Evolutionary conservation across 2,329 filamentous ascomycete species (phyloP).

Genomic region (Cladophialophora bantiana): DNA sequence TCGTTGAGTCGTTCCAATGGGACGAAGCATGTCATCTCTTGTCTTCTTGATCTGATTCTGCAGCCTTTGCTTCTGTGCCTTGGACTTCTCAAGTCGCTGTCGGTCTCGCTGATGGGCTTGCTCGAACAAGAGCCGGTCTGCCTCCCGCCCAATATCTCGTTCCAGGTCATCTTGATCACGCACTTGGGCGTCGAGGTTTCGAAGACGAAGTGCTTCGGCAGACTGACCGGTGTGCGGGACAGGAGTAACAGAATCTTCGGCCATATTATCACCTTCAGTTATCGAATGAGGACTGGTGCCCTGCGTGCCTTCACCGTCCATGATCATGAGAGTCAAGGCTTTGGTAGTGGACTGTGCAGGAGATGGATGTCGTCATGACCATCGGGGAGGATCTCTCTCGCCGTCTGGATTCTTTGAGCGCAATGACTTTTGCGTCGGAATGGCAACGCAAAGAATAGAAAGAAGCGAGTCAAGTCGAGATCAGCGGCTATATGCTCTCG

Average conservation of each 20-base stretch:
- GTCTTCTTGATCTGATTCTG: slow-evolving; percentile 69
- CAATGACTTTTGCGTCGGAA: not conserved
- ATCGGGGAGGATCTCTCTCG: not conserved
- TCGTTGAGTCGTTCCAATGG: slow-evolving; percentile 59
- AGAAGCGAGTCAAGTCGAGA: not conserved
- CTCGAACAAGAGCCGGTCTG: slow-evolving; percentile 65
- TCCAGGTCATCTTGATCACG: slow-evolving; percentile 90
- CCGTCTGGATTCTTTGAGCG: not conserved
- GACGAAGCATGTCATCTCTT: slow-evolving; percentile 63
- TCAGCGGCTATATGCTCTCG: not conserved
- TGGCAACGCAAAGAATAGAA: not conserved
- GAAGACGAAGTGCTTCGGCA: slow-evolving; percentile 67
- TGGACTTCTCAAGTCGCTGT: slow-evolving; percentile 67
- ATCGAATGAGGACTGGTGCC: not conserved
- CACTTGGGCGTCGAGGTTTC: slow-evolving; percentile 70
- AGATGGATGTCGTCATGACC: slow-evolving; percentile 20
- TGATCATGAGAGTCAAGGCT: not conserved
- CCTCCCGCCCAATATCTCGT: slow-evolving; percentile 76
- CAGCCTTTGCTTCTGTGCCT: slow-evolving; percentile 63
- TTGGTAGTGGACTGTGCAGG: not conserved
- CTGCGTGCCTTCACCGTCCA: slow-evolving; percentile 11
- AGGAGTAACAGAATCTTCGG: not conserved
- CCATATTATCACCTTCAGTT: not conserved
- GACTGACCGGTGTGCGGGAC: slow-evolving; percentile 38
- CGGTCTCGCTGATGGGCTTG: slow-evolving; percentile 70